Evolutionary conservation across 2,329 filamentous ascomycete genomes (phyloP).

Genomic region (Botrytis byssoidea): DNA sequence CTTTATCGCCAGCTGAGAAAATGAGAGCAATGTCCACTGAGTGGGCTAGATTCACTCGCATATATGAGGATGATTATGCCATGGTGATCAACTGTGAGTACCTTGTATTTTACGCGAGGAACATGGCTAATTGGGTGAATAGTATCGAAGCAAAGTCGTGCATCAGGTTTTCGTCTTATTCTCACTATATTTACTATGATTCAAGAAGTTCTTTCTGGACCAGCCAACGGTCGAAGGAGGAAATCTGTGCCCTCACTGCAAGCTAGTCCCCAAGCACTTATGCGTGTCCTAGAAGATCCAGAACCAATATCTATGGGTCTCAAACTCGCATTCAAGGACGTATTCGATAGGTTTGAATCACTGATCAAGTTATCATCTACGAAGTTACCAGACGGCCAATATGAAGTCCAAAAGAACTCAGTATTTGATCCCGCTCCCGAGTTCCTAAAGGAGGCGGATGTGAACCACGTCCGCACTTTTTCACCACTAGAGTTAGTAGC

Average conservation of each 20-base stretch:
- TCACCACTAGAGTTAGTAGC: conserved; percentile 41
- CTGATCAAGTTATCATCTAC: conserved; percentile 37
- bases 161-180: conserved; percentile 39
- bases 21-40: conserved; percentile 46
- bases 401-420: conserved; percentile 32
- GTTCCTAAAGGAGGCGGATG: conserved; percentile 30
- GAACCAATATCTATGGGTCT: conserved; percentile 33
- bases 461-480: conserved; percentile 39
- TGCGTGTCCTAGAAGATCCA: conserved; percentile 37
- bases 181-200: conserved; percentile 41
- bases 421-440: conserved; percentile 37
- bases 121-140: neutral
- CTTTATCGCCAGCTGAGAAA: conserved; percentile 47
- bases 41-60: conserved; percentile 46
- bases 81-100: conserved; percentile 41
- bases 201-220: conserved; percentile 33
- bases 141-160: conserved; percentile 40
- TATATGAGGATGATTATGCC: conserved; percentile 45
- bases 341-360: conserved; percentile 39
- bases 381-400: conserved; percentile 30
- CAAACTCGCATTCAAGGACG: conserved; percentile 35
- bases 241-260: conserved; percentile 34
- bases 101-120: neutral
- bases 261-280: conserved; percentile 36
- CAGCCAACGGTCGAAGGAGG: conserved; percentile 17